phyloP scores from a whole-genome alignment of 768 basidiomycete species.

The Boletus reticulatus region DNA sequence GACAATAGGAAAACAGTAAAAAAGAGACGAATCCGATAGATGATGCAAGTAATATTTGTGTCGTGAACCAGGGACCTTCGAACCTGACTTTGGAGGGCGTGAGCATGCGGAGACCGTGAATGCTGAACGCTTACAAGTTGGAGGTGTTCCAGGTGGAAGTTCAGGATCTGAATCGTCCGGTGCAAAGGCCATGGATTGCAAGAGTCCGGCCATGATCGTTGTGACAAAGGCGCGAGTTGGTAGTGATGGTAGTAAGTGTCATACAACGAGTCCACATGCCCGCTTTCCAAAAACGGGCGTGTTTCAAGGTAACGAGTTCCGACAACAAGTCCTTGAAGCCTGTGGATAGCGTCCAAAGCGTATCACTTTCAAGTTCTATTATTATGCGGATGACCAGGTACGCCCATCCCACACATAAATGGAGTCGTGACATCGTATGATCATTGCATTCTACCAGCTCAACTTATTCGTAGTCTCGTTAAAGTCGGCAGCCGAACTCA shows the following conservation, averaged over 20 bases:
- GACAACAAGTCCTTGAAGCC: too few relatives aligned
- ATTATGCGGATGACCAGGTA: too few relatives aligned
- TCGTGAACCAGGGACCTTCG: conserved; percentile 94
- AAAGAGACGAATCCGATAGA: conserved; percentile 79
- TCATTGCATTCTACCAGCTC: too few relatives aligned
- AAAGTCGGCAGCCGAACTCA: too few relatives aligned
- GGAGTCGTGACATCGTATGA: too few relatives aligned
- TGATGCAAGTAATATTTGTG: conserved; percentile 78
- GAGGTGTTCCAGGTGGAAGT: conserved; percentile 62
- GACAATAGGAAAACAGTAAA: conserved; percentile 83
- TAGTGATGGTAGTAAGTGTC: not conserved
- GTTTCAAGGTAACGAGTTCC: too few relatives aligned
- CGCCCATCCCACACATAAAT: too few relatives aligned
- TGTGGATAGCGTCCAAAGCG: too few relatives aligned
- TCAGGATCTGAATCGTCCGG: conserved; percentile 37
- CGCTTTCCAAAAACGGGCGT: conserved; percentile 13
- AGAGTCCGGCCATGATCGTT: conserved; percentile 14
- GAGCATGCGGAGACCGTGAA: conserved; percentile 3
- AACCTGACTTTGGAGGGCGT: conserved; percentile 55
- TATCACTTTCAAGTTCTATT: too few relatives aligned
- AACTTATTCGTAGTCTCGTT: too few relatives aligned
- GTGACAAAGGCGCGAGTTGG: not conserved
- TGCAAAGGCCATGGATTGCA: conserved; percentile 17
- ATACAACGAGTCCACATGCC: conserved; percentile 1
- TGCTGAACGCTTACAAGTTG: conserved; percentile 47